phyloP scores from a whole-genome alignment of 345 rosid species.

The Sisymbrium altissimum region DNA sequence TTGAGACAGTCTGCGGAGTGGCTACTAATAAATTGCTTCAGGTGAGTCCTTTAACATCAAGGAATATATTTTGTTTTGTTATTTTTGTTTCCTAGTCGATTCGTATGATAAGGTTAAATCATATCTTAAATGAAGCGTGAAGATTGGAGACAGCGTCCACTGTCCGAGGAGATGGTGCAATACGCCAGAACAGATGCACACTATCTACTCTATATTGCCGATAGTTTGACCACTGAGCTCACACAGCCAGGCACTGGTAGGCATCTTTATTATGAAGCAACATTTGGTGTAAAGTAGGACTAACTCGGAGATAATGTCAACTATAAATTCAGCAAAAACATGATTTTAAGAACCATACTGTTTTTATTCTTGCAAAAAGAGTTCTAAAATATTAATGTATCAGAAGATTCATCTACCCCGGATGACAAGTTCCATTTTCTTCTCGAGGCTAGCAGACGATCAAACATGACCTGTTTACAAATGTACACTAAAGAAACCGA shows the following conservation, averaged over 20 bases:
- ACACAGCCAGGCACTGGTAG: slow-evolving; percentile 62
- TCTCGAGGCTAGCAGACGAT: slow-evolving; percentile 86
- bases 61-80: not conserved
- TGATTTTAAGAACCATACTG: not conserved
- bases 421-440: slow-evolving; percentile 60
- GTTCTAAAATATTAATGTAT: slow-evolving; percentile 45
- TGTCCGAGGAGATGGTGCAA: slow-evolving; percentile 67
- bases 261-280: slow-evolving; percentile 10
- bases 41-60: slow-evolving; percentile 41
- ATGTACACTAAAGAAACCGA: slow-evolving; percentile 72
- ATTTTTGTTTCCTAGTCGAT: not conserved
- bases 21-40: slow-evolving; percentile 78
- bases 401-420: slow-evolving; percentile 70
- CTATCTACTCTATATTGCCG: slow-evolving; percentile 73
- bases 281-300: not conserved
- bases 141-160: slow-evolving; percentile 99
- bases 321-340: not conserved
- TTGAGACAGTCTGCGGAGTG: slow-evolving; percentile 75
- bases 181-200: slow-evolving; percentile 86
- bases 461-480: slow-evolving; percentile 80
- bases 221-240: slow-evolving; percentile 58
- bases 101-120: slow-evolving; percentile 4
- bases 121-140: slow-evolving; percentile 59
- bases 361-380: slow-evolving; percentile 27
- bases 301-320: not conserved